These are phyloP conservation scores for Aspergillus fumigatiaffinis DNA, from an alignment of 2,329 filamentous ascomycete species.

Conservation along the genomic window DNA sequence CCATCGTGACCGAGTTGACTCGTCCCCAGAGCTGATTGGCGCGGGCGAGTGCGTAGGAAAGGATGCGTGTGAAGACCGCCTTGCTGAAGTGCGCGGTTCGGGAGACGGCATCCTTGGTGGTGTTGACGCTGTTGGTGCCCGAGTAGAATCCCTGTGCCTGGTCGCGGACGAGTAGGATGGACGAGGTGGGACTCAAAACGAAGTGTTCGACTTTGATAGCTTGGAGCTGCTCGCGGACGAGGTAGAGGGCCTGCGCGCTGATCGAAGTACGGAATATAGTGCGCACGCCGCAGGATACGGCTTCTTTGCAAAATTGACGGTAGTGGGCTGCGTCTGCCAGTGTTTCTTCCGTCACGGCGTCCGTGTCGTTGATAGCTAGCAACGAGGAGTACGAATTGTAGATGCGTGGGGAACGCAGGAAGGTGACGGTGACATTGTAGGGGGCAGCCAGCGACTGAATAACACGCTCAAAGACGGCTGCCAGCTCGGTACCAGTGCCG, in stretches of 20 bases:
- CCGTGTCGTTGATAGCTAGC: not conserved
- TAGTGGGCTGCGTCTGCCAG: not conserved
- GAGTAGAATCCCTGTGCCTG: constrained; percentile 5
- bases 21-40: not conserved
- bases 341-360: constrained; percentile 1
- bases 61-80: not conserved
- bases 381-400: not conserved
- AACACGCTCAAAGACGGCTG: not conserved
- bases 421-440: not conserved
- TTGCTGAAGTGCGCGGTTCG: constrained; percentile 1
- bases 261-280: constrained; percentile 1
- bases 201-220: constrained; percentile 4
- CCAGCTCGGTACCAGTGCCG: not conserved
- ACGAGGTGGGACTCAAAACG: not conserved
- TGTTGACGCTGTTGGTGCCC: not conserved
- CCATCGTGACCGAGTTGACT: not conserved
- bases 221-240: constrained; percentile 2
- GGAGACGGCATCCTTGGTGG: not conserved
- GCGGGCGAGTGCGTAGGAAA: not conserved
- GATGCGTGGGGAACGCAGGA: not conserved
- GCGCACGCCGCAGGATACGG: not conserved
- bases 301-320: not conserved
- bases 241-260: not conserved
- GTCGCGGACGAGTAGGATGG: not conserved
- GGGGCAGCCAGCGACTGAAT: not conserved